Base-by-base conservation (phyloP, 345 rosid species). In the Syzygium aqueum region DNA sequence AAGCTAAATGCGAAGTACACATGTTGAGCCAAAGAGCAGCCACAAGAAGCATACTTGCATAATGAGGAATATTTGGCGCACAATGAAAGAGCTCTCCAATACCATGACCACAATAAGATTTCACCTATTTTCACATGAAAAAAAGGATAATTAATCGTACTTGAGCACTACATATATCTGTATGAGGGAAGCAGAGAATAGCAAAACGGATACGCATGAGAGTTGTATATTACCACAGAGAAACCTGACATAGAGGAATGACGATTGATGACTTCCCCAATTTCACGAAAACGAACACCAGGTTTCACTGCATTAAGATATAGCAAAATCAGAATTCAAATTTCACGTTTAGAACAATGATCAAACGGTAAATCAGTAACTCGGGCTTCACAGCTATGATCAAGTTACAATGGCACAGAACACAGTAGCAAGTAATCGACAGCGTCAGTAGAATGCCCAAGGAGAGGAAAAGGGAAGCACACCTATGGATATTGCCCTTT, bases 11-110 rank as follows among this genome's bases (percentile, higher is more conserved):
- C 5, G 13, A 73, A 73, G 80, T 17, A 73, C 80, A 33, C 8
- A 67, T 67, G 49, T 67, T 8, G 25, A 73, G 23, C 77, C 53
- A 40, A 80, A 88, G 86, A 86, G 43, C 51, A 40, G 77, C 82
- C 84, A 82, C 54, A 85, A 30, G 51, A 91, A 93, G 96, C 95
- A 93, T 95, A 95, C 99, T 95, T 87, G 92, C 95, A 86, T 97
- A 97, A 90, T 97, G 99, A 43, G 99, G 99, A 94, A 97, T 95
- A 90, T 96, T 95, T 80, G 99, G 99, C 8, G 99, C 99, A 84
- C 99, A 97, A 90, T 97, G 99, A 87, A 96, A 97, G 86, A 96
- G 97, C 93, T 97, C 98, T 78, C 99, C 99, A 77, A 97, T 94
- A 77, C 99, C 99, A 88, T 97, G 99, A 84, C 99, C 99, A 33